These are phyloP conservation scores for Paracoccidioides brasiliensis DNA, from an alignment of 2,329 filamentous ascomycete species.

Conservation along the genomic window DNA sequence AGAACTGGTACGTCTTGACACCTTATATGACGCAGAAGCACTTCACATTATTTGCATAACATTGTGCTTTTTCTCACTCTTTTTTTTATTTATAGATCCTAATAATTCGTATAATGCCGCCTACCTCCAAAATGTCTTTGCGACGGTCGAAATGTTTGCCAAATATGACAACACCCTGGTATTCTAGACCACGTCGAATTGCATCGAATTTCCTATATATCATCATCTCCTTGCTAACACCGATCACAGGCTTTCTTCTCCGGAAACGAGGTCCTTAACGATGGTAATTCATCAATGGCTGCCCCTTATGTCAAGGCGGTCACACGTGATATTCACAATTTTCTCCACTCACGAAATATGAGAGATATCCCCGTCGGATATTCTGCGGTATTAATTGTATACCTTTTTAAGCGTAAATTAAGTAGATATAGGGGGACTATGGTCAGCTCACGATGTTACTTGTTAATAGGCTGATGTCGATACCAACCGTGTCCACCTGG, in stretches of 20 bases:
- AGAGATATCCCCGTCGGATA: conserved; percentile 63
- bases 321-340: conserved; percentile 63
- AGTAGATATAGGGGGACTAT: background rate
- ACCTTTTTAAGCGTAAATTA: background rate
- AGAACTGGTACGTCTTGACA: conserved; percentile 32
- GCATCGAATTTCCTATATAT: background rate
- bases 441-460: background rate
- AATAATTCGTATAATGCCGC: conserved; percentile 68
- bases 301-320: conserved; percentile 68
- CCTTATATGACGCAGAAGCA: background rate
- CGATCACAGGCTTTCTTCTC: conserved; percentile 56
- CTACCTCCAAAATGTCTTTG: conserved; percentile 77
- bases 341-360: conserved; percentile 48
- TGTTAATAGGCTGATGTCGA: conserved; percentile 56
- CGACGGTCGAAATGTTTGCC: conserved; percentile 72
- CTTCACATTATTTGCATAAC: too few species aligned
- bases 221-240: background rate
- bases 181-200: background rate
- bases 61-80: background rate
- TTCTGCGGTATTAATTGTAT: conserved; percentile 32
- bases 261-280: conserved; percentile 69
- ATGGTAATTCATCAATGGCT: conserved; percentile 48
- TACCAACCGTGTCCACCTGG: conserved; percentile 74
- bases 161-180: conserved; percentile 69
- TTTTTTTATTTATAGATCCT: conserved; percentile 36